A percentile compares a stretch with the other conserved stretches of the same genome.
phyloP scores from a whole-genome alignment of 768 basidiomycete genomes.

The Ramaria rubella region DNA sequence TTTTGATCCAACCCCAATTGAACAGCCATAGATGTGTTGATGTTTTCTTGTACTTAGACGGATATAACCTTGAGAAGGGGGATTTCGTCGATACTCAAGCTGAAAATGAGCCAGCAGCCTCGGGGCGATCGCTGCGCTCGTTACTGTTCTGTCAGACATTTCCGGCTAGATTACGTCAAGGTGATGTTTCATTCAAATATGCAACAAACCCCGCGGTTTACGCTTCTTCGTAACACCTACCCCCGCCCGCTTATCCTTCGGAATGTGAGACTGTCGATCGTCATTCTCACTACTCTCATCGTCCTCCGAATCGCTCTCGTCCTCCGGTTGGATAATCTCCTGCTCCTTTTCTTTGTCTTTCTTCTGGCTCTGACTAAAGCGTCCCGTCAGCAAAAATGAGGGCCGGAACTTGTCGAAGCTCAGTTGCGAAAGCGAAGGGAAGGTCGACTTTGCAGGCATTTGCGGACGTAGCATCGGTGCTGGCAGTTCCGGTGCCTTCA shows the following conservation, averaged over 20 bases:
- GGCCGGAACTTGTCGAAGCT: conserved; percentile 9
- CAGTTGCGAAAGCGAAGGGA: conserved; percentile 8
- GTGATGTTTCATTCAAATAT: too few relatives aligned
- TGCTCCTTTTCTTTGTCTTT: neutral
- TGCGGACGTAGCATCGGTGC: neutral
- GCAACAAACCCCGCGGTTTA: conserved; percentile 2
- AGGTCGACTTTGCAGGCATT: neutral
- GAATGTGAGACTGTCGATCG: conserved; percentile 3
- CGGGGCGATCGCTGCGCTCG: too few relatives aligned
- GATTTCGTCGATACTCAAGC: too few relatives aligned
- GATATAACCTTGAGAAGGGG: too few relatives aligned
- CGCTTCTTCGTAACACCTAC: neutral
- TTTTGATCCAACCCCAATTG: too few relatives aligned
- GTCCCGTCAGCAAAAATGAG: neutral
- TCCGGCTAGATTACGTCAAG: too few relatives aligned
- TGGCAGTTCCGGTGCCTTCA: neutral
- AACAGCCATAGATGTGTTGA: too few relatives aligned
- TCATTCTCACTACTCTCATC: neutral
- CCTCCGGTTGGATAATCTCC: neutral
- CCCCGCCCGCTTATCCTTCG: conserved; percentile 8
- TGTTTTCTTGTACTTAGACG: too few relatives aligned
- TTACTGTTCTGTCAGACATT: too few relatives aligned
- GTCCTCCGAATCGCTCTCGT: conserved; percentile 5
- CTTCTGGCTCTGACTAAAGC: neutral
- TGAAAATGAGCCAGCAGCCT: too few relatives aligned